These are phyloP conservation scores for Blumeriella jaapii DNA, from an alignment of 2,329 filamentous ascomycete genomes.

Conservation along the genomic window DNA sequence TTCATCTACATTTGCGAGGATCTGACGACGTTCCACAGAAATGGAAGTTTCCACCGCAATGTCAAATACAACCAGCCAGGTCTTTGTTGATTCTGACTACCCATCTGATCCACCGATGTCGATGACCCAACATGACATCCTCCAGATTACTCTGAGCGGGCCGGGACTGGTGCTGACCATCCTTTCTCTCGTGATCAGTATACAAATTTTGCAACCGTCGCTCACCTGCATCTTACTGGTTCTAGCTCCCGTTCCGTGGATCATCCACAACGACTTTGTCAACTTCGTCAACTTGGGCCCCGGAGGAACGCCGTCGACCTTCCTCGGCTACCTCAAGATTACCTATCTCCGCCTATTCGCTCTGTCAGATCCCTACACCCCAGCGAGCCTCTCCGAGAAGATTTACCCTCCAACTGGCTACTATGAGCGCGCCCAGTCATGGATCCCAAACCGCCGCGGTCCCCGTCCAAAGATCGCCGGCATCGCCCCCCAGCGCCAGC, in stretches of 20 bases:
- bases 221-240: slow-evolving; percentile 39
- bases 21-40: slow-evolving; percentile 9
- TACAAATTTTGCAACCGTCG: slow-evolving; percentile 39
- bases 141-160: slow-evolving; percentile 24
- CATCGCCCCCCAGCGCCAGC: slow-evolving; percentile 72
- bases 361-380: slow-evolving; percentile 56
- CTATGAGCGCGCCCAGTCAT: slow-evolving; percentile 32
- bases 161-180: slow-evolving; percentile 34
- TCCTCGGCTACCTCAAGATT: slow-evolving; percentile 61
- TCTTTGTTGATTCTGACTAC: slow-evolving; percentile 12
- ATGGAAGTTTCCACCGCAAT: slow-evolving; percentile 9
- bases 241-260: slow-evolving; percentile 34
- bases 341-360: slow-evolving; percentile 61
- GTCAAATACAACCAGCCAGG: slow-evolving; percentile 11
- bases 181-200: slow-evolving; percentile 38
- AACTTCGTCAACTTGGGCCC: slow-evolving; percentile 69
- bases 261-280: slow-evolving; percentile 58
- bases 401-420: slow-evolving; percentile 46
- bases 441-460: slow-evolving; percentile 50
- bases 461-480: slow-evolving; percentile 57
- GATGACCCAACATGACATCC: slow-evolving; percentile 20
- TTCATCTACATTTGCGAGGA: slow-evolving; percentile 68
- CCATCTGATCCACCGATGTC: slow-evolving; percentile 13
- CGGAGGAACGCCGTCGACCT: slow-evolving; percentile 67
- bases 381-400: slow-evolving; percentile 38